These are phyloP conservation scores for Blastobotrys illinoisensis DNA, from an alignment of 1,139 yeast species.

Conservation along the genomic window DNA sequence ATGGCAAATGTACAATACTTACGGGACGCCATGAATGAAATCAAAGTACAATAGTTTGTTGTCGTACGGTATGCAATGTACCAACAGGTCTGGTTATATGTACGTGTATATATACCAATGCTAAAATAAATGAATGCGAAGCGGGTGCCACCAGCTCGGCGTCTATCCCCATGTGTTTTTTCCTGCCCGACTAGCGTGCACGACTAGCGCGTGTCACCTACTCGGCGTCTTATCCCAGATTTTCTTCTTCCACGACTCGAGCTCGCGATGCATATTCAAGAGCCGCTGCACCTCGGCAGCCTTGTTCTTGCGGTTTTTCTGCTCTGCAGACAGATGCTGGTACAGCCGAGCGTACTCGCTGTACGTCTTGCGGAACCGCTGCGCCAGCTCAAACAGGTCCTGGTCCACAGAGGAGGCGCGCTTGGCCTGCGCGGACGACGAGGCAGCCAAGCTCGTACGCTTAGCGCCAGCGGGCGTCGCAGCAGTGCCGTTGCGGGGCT, in stretches of 20 bases:
- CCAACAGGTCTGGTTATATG: too few relatives aligned
- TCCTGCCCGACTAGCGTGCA: too few relatives aligned
- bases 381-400: conserved; percentile 34
- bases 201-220: neutral
- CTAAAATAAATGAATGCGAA: neutral
- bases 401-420: conserved; percentile 17
- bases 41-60: too few relatives aligned
- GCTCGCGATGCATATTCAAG: conserved; percentile 34
- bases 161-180: too few relatives aligned
- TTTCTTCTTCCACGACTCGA: conserved; percentile 35
- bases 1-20: too few relatives aligned
- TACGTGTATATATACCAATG: too few relatives aligned
- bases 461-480: conserved; percentile 12
- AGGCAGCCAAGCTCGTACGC: conserved; percentile 2
- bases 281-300: conserved; percentile 30
- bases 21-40: too few relatives aligned
- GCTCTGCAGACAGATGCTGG: conserved; percentile 15
- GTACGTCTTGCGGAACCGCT: conserved; percentile 32
- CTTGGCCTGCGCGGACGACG: conserved; percentile 10
- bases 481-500: conserved; percentile 5
- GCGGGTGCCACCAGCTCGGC: too few relatives aligned
- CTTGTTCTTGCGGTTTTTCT: conserved; percentile 11
- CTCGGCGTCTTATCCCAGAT: conserved; percentile 30
- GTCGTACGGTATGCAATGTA: too few relatives aligned
- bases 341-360: conserved; percentile 35